phyloP scores from a whole-genome alignment of 2,329 filamentous ascomycete genomes.

The Penicillium sumatraense region DNA sequence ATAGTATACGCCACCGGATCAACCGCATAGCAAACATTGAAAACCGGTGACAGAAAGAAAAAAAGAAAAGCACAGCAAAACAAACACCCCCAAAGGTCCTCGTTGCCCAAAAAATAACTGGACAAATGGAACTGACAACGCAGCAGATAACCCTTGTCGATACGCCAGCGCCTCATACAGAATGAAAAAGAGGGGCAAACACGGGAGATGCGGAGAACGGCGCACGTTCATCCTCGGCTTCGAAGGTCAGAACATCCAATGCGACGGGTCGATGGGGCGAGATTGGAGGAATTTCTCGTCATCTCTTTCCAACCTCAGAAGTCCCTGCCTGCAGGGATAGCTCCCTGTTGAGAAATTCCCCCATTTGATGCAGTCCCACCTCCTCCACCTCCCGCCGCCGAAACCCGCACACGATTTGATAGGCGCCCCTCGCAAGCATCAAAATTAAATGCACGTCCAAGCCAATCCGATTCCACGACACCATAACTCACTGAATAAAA shows the following conservation, averaged over 20 bases:
- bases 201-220: constrained; percentile 2
- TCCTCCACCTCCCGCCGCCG: neutral
- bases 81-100: neutral
- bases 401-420: neutral
- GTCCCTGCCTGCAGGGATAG: neutral
- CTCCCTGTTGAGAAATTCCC: neutral
- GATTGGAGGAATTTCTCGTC: constrained; percentile 3
- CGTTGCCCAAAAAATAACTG: neutral
- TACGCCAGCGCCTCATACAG: neutral
- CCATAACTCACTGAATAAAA: neutral
- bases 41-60: neutral
- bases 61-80: neutral
- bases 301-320: neutral
- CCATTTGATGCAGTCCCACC: neutral
- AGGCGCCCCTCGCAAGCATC: neutral
- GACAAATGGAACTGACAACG: neutral
- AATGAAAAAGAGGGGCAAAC: constrained; percentile 4
- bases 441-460: neutral
- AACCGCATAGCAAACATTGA: neutral
- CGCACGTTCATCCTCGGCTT: constrained; percentile 5
- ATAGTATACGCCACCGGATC: neutral
- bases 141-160: neutral
- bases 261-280: neutral
- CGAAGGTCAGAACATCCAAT: neutral
- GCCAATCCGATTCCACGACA: neutral